Evolutionary conservation across 768 basidiomycete species (phyloP).

Genomic region (Exidia glandulosa): DNA sequence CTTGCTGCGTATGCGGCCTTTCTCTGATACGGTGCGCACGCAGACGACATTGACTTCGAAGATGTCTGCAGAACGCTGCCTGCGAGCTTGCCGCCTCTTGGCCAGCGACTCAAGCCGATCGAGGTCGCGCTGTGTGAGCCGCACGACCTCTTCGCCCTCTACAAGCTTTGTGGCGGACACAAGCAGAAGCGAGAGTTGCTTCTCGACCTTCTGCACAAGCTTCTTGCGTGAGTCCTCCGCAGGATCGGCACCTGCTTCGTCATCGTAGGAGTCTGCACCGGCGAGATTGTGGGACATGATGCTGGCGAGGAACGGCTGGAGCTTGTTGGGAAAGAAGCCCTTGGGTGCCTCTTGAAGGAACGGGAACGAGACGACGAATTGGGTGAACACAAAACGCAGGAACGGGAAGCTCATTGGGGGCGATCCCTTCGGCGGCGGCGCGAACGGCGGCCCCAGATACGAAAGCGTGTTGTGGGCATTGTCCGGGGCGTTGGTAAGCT

Average conservation of each 20-base stretch:
- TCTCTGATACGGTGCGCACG: slow-evolving; percentile 73
- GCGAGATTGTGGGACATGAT: slow-evolving; percentile 72
- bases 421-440: slow-evolving; percentile 49
- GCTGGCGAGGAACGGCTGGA: slow-evolving; percentile 87
- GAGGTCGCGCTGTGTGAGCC: slow-evolving; percentile 77
- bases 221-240: slow-evolving; percentile 55
- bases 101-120: slow-evolving; percentile 66
- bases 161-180: slow-evolving; percentile 71
- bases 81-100: slow-evolving; percentile 45
- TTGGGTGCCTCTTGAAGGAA: slow-evolving; percentile 84
- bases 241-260: slow-evolving; percentile 32
- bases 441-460: slow-evolving; percentile 82
- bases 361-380: slow-evolving; percentile 90
- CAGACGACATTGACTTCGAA: slow-evolving; percentile 91
- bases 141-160: slow-evolving; percentile 82
- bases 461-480: slow-evolving; percentile 52
- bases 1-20: slow-evolving; percentile 74
- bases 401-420: slow-evolving; percentile 70
- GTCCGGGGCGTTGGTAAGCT: slow-evolving; percentile 40
- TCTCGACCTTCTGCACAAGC: slow-evolving; percentile 68
- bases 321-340: slow-evolving; percentile 87
- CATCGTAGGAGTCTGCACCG: slow-evolving; percentile 47
- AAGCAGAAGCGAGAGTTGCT: slow-evolving; percentile 74
- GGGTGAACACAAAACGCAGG: slow-evolving; percentile 78
- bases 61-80: slow-evolving; percentile 34